phyloP scores from a whole-genome alignment of 2,329 filamentous ascomycete genomes.

The Bipolaris victoriae region DNA sequence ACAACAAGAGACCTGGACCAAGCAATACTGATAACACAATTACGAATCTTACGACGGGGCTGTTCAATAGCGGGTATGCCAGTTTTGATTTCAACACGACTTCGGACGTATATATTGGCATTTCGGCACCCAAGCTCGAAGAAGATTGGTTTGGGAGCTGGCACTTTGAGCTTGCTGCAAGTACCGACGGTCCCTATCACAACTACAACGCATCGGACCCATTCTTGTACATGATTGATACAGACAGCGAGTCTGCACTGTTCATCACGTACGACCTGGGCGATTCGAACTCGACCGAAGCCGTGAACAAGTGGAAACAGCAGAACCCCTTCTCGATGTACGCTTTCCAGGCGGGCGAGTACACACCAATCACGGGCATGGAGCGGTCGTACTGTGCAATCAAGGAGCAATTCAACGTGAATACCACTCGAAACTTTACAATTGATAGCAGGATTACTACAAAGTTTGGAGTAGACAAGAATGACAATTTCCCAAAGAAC shows the following conservation, averaged over 20 bases:
- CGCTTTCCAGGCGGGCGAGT: constrained; percentile 67
- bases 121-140: constrained; percentile 72
- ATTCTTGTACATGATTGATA: constrained; percentile 80
- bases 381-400: constrained; percentile 84
- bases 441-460: constrained; percentile 71
- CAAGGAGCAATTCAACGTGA: constrained; percentile 67
- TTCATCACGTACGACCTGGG: constrained; percentile 80
- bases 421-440: constrained; percentile 62
- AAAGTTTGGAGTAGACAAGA: constrained; percentile 59
- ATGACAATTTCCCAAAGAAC: constrained; percentile 70
- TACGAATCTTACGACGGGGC: constrained; percentile 48
- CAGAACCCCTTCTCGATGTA: constrained; percentile 73
- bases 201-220: constrained; percentile 62
- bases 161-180: constrained; percentile 81
- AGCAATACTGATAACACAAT: constrained; percentile 54
- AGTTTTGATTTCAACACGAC: constrained; percentile 67
- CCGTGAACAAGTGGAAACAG: constrained; percentile 64
- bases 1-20: constrained; percentile 72
- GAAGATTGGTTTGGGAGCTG: constrained; percentile 67
- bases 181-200: constrained; percentile 79
- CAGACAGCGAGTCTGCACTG: constrained; percentile 78
- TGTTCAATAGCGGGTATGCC: constrained; percentile 73
- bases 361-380: constrained; percentile 67
- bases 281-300: constrained; percentile 52
- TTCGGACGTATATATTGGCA: constrained; percentile 74